Percentiles rank a stretch among this genome's conserved stretches.
Evolutionary conservation across 148 eudicot genomes (phyloP).

Genomic region (Vaccinium myrtillus): DNA sequence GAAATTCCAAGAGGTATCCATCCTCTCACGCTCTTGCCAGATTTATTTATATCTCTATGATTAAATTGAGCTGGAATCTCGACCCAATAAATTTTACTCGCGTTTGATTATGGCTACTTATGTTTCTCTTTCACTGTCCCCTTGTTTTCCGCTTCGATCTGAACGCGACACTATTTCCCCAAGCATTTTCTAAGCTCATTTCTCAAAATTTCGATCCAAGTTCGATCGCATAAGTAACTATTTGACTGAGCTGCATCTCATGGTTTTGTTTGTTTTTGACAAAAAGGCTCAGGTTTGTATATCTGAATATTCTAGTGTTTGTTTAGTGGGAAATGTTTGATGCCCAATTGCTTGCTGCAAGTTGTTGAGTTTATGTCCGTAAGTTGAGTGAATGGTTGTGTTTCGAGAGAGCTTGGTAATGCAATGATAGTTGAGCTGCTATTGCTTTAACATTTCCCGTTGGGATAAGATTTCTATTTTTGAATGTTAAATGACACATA

Average conservation of each 20-base stretch:
- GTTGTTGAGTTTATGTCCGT: background rate
- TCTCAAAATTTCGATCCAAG: background rate
- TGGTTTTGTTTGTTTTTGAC: background rate
- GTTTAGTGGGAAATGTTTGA: background rate
- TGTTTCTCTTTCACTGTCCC: background rate
- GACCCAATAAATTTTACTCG: background rate
- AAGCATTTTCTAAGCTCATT: background rate
- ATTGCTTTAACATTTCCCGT: background rate
- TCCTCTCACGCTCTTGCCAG: background rate
- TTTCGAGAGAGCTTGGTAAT: background rate
- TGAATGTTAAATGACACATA: background rate
- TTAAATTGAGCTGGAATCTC: background rate
- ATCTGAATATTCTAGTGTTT: background rate
- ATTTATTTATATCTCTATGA: background rate
- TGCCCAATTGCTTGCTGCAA: background rate
- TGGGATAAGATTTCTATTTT: background rate
- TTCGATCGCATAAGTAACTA: background rate
- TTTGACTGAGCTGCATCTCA: background rate
- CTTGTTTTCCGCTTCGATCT: background rate
- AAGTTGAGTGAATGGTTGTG: background rate
- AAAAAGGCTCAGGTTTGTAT: background rate
- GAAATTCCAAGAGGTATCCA: conserved; percentile 67
- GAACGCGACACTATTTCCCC: background rate
- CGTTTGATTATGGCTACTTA: background rate
- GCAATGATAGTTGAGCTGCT: background rate